Percentiles rank a stretch among this genome's conserved stretches.
phyloP scores from a whole-genome alignment of 2,329 filamentous ascomycete species.

The Fusarium sp. region DNA sequence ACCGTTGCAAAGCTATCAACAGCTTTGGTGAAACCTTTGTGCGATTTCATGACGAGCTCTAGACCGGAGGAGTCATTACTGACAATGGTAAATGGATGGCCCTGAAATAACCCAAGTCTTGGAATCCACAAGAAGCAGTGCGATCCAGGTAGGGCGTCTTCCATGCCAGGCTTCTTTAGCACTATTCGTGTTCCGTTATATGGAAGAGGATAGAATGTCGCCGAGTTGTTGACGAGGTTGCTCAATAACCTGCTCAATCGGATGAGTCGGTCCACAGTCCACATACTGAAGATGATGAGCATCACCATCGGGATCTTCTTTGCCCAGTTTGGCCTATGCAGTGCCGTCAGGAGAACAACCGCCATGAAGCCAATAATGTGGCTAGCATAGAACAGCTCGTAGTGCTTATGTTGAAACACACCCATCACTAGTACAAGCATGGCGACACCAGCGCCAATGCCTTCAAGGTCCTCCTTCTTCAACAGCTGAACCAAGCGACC shows the following conservation, averaged over 20 bases:
- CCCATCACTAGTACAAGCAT: conserved; percentile 51
- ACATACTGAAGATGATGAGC: conserved; percentile 51
- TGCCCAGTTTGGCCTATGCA: conserved; percentile 55
- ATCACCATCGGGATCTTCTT: conserved; percentile 51
- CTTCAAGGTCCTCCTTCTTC: conserved; percentile 11
- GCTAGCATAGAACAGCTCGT: conserved; percentile 58
- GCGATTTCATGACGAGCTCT: conserved; percentile 61
- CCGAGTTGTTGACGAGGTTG: conserved; percentile 32
- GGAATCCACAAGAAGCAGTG: conserved; percentile 68
- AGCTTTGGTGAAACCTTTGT: conserved; percentile 62
- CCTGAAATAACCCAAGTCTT: conserved; percentile 58
- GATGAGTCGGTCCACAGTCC: conserved; percentile 56
- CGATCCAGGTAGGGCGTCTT: conserved; percentile 37
- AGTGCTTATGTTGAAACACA: conserved; percentile 50
- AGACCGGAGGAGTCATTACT: conserved; percentile 50
- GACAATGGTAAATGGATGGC: conserved; percentile 66
- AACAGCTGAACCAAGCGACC: conserved; percentile 7
- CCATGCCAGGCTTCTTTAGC: conserved; percentile 53
- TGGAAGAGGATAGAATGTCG: conserved; percentile 54
- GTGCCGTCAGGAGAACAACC: conserved; percentile 51
- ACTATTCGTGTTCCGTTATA: conserved; percentile 56
- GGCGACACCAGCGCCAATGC: conserved; percentile 44
- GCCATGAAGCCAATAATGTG: conserved; percentile 55
- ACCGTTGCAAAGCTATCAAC: conserved; percentile 56
- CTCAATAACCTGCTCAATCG: conserved; percentile 33